phyloP scores from a whole-genome alignment of 148 eudicot genomes.

The Dianthus caryophyllus region DNA sequence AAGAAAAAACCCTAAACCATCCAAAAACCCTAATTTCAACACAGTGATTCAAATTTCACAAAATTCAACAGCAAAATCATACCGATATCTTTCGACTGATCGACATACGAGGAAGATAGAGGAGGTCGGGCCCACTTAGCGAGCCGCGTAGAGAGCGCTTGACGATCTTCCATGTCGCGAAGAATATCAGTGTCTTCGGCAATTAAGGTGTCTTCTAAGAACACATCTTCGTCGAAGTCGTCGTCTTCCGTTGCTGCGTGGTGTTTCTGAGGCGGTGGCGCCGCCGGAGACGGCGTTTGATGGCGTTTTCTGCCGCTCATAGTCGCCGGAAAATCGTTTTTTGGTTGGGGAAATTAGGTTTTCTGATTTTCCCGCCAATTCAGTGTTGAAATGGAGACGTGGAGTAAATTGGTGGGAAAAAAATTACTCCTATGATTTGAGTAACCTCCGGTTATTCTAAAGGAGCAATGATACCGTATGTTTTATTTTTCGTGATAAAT shows the following conservation, averaged over 20 bases:
- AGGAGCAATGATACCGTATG: too few species aligned
- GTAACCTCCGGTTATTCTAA: too few species aligned
- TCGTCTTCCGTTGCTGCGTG: slow-evolving; percentile 65
- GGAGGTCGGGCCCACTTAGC: slow-evolving; percentile 76
- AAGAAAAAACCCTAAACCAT: slow-evolving; percentile 16
- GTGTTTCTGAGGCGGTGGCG: slow-evolving; percentile 42
- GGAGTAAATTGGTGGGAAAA: too few species aligned
- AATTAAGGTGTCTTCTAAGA: slow-evolving; percentile 59
- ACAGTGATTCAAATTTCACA: slow-evolving; percentile 3
- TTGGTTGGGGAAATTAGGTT: background rate
- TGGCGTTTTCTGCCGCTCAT: slow-evolving; percentile 58
- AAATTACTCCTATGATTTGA: too few species aligned
- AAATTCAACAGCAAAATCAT: background rate
- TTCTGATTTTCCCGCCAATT: slow-evolving; percentile 3
- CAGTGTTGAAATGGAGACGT: background rate
- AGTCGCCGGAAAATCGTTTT: background rate
- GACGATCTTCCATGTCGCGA: slow-evolving; percentile 53
- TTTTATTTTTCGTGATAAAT: too few species aligned
- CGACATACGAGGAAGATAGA: slow-evolving; percentile 33
- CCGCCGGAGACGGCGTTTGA: slow-evolving; percentile 33
- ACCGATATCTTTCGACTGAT: slow-evolving; percentile 50
- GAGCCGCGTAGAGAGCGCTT: slow-evolving; percentile 51
- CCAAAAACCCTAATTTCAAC: slow-evolving; percentile 9
- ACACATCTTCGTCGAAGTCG: slow-evolving; percentile 78
- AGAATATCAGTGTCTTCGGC: slow-evolving; percentile 50